Evolutionary conservation across 805 yeast species (phyloP), one percentile per base, ranked within the genome.

Genomic region (Dipodascus albidus): DNA sequence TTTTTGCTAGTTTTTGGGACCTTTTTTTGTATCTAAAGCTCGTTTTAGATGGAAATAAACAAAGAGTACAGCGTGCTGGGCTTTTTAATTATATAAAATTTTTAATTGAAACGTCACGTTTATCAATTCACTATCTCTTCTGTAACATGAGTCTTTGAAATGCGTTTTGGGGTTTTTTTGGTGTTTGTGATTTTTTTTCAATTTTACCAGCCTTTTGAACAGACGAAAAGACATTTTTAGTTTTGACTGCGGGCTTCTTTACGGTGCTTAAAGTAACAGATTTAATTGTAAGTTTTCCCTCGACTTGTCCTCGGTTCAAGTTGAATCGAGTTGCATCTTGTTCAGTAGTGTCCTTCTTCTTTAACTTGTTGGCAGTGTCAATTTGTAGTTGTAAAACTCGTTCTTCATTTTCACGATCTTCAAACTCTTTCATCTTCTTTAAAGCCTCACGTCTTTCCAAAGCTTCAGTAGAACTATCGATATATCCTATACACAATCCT

Each of bases 1-100:
- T 67, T 66, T 67, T 63, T 27, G 33, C 53, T 65, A 78, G 73
- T 85, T 87, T 87, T 85, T 83, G 91, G 90, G 76, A 73, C 64
- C 57, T 58, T 60, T 60, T 56, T 38, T 17, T 4, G 44, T 38
- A n/a, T 38, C 20, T n/a, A n/a, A n/a, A n/a, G n/a, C n/a, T n/a
- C n/a, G n/a, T n/a, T n/a, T n/a, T n/a, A n/a, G n/a, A n/a, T n/a
- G n/a, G n/a, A n/a, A n/a, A n/a, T n/a, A n/a, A n/a, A n/a, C n/a
- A n/a, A n/a, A n/a, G n/a, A n/a, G n/a, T n/a, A n/a, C n/a, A n/a
- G n/a, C n/a, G n/a, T n/a, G n/a, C n/a, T n/a, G n/a, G n/a, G n/a
- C n/a, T n/a, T n/a, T n/a, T n/a, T n/a, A n/a, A n/a, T n/a, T n/a
- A n/a, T n/a, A n/a, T n/a, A n/a, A n/a, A n/a, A n/a, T n/a, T n/a